Evolutionary conservation across 2,329 filamentous ascomycete genomes (phyloP).

Genomic region (Fusarium mexicanum): DNA sequence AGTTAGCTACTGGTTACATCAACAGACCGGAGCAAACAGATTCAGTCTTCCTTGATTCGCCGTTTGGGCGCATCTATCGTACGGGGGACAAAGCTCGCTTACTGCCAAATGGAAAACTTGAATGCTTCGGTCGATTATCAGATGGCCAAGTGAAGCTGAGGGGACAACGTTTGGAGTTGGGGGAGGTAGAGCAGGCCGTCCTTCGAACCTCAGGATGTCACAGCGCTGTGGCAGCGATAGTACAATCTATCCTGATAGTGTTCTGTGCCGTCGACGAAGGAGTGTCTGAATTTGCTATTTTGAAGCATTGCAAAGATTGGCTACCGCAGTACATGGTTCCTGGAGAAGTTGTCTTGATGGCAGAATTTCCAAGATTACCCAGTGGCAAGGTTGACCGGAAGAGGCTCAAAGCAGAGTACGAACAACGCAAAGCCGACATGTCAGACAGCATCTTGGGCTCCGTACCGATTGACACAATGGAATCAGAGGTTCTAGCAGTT

Average conservation of each 20-base stretch:
- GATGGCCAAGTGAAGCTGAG: constrained; percentile 87
- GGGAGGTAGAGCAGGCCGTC: constrained; percentile 78
- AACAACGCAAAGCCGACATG: constrained; percentile 24
- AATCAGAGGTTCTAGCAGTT: constrained; percentile 50
- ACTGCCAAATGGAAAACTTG: constrained; percentile 73
- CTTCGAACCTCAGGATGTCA: constrained; percentile 70
- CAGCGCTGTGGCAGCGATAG: constrained; percentile 72
- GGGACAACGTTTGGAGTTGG: constrained; percentile 83
- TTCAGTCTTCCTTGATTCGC: constrained; percentile 74
- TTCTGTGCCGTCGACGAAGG: constrained; percentile 71
- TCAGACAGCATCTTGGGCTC: constrained; percentile 1
- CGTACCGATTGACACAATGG: constrained; percentile 33
- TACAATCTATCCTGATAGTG: constrained; percentile 74
- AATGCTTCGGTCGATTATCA: constrained; percentile 83
- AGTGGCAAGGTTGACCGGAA: constrained; percentile 87
- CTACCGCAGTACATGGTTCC: constrained; percentile 87
- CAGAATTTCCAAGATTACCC: constrained; percentile 76
- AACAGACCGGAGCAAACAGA: constrained; percentile 81
- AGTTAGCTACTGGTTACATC: constrained; percentile 83
- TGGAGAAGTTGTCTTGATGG: constrained; percentile 71
- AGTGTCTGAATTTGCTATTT: constrained; percentile 54
- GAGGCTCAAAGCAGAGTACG: constrained; percentile 64
- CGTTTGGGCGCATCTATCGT: constrained; percentile 78
- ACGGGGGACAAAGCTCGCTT: constrained; percentile 86
- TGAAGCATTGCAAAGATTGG: constrained; percentile 74